These are phyloP conservation scores for Talaromyces sp. DNA, from an alignment of 2,329 filamentous ascomycete species.

Conservation along the genomic window DNA sequence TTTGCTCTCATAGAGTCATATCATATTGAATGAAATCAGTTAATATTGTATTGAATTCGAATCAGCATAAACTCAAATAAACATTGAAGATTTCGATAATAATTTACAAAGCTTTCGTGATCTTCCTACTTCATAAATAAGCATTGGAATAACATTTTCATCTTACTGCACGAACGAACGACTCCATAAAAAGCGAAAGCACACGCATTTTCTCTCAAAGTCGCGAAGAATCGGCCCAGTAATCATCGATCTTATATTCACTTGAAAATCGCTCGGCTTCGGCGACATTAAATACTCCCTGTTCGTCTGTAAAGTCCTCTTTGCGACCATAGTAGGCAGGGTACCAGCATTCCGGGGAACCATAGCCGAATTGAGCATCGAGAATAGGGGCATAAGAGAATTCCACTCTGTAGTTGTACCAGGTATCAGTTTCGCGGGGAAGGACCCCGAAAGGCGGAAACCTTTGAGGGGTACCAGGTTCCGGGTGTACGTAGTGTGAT, in stretches of 20 bases:
- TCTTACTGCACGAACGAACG: background rate
- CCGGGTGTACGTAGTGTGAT: background rate
- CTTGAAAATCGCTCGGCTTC: background rate
- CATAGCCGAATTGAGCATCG: background rate
- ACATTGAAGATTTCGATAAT: background rate
- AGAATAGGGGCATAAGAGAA: background rate
- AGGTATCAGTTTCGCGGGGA: constrained; percentile 2
- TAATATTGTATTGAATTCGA: background rate
- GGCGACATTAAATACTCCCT: background rate
- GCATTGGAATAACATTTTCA: background rate
- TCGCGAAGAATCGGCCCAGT: background rate
- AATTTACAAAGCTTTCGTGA: background rate
- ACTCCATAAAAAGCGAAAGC: background rate
- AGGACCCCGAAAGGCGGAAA: constrained; percentile 3
- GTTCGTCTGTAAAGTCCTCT: constrained; percentile 13
- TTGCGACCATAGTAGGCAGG: constrained; percentile 12
- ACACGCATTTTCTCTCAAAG: background rate
- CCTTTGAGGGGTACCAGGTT: background rate
- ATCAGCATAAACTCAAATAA: background rate
- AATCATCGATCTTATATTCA: background rate
- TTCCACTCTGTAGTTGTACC: constrained; percentile 10
- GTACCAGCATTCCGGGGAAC: background rate
- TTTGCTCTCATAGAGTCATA: background rate
- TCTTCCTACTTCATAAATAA: background rate
- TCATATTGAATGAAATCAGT: background rate